Evolutionary conservation across 495 filamentous ascomycete species (phyloP).

Genomic region (Aspergillus cavernicola): DNA sequence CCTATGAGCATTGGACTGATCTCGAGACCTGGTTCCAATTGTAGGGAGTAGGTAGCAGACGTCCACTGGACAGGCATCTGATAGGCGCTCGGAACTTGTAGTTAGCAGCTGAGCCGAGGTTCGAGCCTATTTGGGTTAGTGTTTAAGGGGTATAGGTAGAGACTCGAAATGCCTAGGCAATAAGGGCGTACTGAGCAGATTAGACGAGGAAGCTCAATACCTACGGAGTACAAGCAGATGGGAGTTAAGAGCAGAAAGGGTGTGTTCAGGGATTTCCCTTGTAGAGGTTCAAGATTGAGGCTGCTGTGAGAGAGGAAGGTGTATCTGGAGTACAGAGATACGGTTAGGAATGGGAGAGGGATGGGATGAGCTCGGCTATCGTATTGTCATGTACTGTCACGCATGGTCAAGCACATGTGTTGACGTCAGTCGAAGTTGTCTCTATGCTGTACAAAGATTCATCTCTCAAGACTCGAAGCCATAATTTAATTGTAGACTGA

Average conservation of each 20-base stretch:
- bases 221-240: too few species aligned
- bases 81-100: conserved; percentile 5
- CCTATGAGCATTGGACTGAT: not conserved
- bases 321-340: not conserved
- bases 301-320: not conserved
- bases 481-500: not conserved
- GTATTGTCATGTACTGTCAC: conserved; percentile 25
- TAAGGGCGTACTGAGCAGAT: too few species aligned
- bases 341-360: not conserved
- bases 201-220: too few species aligned
- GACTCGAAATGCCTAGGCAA: conserved; percentile 1
- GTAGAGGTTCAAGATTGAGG: too few species aligned
- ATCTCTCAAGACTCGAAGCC: not conserved
- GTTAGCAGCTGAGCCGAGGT: conserved; percentile 11
- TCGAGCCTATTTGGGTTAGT: not conserved
- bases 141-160: not conserved
- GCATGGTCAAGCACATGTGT: conserved; percentile 24
- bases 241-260: too few species aligned
- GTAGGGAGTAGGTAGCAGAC: too few species aligned
- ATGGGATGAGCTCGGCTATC: not conserved
- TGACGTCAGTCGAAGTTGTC: conserved; percentile 28
- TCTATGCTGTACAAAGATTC: not conserved
- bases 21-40: not conserved
- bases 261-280: too few species aligned
- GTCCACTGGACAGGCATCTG: too few species aligned